Conservation (phyloP, 768 basidiomycete genomes). For the Suillus occidentalis region DNA sequence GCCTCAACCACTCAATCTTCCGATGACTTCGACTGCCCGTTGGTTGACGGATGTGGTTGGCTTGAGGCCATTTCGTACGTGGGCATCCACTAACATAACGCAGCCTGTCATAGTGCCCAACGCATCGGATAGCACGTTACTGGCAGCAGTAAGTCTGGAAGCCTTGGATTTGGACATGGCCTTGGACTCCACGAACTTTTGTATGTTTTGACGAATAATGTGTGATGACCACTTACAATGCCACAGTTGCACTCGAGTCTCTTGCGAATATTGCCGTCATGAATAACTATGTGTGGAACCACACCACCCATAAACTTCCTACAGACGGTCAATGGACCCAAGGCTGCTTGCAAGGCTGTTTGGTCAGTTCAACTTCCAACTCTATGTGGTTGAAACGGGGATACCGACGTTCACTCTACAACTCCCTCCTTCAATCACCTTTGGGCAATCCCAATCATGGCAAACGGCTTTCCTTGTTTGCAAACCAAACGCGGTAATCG, state of each 20-base stretch:
- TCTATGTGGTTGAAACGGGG: constrained; percentile 13
- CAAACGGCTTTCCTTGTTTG: no score
- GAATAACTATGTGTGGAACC: constrained; percentile 8
- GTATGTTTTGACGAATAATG: constrained; percentile 13
- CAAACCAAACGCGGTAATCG: constrained; percentile 22
- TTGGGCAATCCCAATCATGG: constrained; percentile 16
- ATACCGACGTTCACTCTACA: constrained; percentile 15
- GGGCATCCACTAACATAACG: constrained; percentile 28
- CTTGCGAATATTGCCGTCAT: neutral
- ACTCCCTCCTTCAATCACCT: constrained; percentile 1
- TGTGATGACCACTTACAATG: no score
- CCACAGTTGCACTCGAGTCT: no score
- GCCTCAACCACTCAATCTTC: constrained; percentile 19
- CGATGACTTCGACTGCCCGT: constrained; percentile 22
- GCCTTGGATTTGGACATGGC: constrained; percentile 21
- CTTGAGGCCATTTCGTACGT: constrained; percentile 28
- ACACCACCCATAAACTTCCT: constrained; percentile 17
- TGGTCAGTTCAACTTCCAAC: neutral
- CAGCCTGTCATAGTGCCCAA: constrained; percentile 18
- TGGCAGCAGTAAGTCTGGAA: constrained; percentile 16
- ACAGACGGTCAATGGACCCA: constrained; percentile 23
- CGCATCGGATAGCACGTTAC: constrained; percentile 5
- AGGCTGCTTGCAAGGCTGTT: constrained; percentile 25
- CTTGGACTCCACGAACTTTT: neutral
- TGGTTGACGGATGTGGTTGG: constrained; percentile 30